phyloP scores from a whole-genome alignment of 2,329 filamentous ascomycete genomes.

The Fusarium buharicum region DNA sequence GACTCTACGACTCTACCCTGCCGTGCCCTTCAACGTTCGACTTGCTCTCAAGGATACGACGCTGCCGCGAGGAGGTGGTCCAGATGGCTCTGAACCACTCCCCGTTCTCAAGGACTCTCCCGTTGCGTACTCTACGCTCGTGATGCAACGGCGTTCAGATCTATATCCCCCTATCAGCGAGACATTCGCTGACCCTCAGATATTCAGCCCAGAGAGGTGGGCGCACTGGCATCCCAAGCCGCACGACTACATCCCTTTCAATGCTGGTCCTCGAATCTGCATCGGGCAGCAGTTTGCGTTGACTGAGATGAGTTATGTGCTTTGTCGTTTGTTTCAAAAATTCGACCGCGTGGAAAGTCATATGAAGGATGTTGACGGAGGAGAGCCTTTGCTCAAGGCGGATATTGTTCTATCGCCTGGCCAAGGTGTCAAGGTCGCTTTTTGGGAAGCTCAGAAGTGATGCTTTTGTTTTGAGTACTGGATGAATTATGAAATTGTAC shows the following conservation, averaged over 20 bases:
- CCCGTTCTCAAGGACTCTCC: slow-evolving; percentile 73
- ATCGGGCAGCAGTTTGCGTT: slow-evolving; percentile 85
- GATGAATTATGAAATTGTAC: background rate
- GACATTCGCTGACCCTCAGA: slow-evolving; percentile 57
- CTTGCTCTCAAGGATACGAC: slow-evolving; percentile 77
- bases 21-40: slow-evolving; percentile 83
- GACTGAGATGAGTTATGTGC: slow-evolving; percentile 78
- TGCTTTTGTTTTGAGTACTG: background rate
- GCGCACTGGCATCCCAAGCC: slow-evolving; percentile 68
- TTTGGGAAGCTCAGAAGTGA: slow-evolving; percentile 59
- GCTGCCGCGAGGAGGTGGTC: slow-evolving; percentile 76
- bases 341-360: slow-evolving; percentile 71
- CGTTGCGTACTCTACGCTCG: slow-evolving; percentile 73
- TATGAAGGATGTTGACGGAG: slow-evolving; percentile 66
- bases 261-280: slow-evolving; percentile 78
- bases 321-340: slow-evolving; percentile 76
- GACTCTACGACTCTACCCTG: slow-evolving; percentile 79
- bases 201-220: slow-evolving; percentile 77
- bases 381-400: slow-evolving; percentile 63
- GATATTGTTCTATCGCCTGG: slow-evolving; percentile 70
- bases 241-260: slow-evolving; percentile 81
- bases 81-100: slow-evolving; percentile 69
- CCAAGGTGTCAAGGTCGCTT: slow-evolving; percentile 67
- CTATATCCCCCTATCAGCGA: slow-evolving; percentile 65
- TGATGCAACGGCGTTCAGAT: slow-evolving; percentile 77